Percentiles rank a stretch among this genome's conserved stretches.
These are phyloP conservation scores for Aciculosporium take DNA, from an alignment of 2,329 filamentous ascomycete genomes.

Conservation along the genomic window DNA sequence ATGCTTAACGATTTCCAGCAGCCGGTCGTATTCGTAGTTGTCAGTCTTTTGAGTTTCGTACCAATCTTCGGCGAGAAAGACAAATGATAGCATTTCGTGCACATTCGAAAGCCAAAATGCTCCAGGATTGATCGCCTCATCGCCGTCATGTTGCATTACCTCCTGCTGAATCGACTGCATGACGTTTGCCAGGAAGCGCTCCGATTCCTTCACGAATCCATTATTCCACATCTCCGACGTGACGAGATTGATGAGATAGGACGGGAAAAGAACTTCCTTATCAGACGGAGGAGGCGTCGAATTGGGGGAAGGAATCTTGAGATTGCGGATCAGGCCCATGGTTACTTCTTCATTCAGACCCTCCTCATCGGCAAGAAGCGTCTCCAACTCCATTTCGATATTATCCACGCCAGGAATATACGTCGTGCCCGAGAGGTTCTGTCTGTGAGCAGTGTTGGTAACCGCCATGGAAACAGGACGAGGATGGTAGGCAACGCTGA, in stretches of 20 bases:
- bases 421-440: slow-evolving; percentile 58
- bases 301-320: slow-evolving; percentile 86
- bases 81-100: slow-evolving; percentile 98
- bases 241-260: slow-evolving; percentile 96
- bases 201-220: slow-evolving; percentile 97
- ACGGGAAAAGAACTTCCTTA: slow-evolving; percentile 97
- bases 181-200: slow-evolving; percentile 95
- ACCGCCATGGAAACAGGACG: slow-evolving; percentile 94
- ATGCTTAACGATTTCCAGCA: slow-evolving; percentile 97
- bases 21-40: slow-evolving; percentile 95
- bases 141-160: slow-evolving; percentile 96
- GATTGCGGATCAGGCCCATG: slow-evolving; percentile 85
- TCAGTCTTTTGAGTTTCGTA: slow-evolving; percentile 99
- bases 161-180: slow-evolving; percentile 99
- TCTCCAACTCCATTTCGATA: slow-evolving; percentile 89
- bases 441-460: slow-evolving; percentile 49
- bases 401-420: slow-evolving; percentile 75
- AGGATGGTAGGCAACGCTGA: slow-evolving; percentile 86
- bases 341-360: slow-evolving; percentile 94
- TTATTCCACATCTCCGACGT: slow-evolving; percentile 99
- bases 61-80: slow-evolving; percentile 98
- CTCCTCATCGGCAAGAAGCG: slow-evolving; percentile 86
- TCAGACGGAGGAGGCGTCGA: slow-evolving; percentile 83
- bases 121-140: slow-evolving; percentile 91
- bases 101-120: slow-evolving; percentile 99